Conservation (phyloP, 306 rosid genomes). For the Medicago arabica region DNA sequence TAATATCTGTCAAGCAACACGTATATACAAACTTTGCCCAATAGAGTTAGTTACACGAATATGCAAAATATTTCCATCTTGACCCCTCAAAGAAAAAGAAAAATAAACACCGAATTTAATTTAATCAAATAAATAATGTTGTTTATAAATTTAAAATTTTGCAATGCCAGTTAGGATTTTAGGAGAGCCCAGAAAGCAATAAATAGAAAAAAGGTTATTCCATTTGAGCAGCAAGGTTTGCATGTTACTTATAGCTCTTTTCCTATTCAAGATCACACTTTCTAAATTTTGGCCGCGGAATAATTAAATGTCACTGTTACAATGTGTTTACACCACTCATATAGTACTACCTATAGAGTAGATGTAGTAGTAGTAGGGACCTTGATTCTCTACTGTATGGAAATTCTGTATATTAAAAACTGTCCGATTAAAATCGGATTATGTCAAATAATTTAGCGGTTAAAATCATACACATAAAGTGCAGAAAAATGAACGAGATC, state of each 20-base stretch:
- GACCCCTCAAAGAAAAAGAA: background rate
- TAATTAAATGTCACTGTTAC: constrained; percentile 41
- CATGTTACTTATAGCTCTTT: constrained; percentile 74
- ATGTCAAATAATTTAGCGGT: too few species aligned
- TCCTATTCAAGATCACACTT: constrained; percentile 58
- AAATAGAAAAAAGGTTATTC: constrained; percentile 47
- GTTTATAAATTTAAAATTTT: background rate
- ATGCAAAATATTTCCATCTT: background rate
- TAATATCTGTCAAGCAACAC: background rate
- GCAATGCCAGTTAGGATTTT: background rate
- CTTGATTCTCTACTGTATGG: too few species aligned
- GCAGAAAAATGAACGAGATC: too few species aligned
- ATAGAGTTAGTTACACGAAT: constrained; percentile 1
- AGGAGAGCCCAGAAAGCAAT: constrained; percentile 40
- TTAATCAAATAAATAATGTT: background rate
- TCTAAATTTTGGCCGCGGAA: constrained; percentile 49
- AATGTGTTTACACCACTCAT: constrained; percentile 14
- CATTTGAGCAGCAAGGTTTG: constrained; percentile 64
- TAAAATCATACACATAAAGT: too few species aligned
- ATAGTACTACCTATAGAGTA: background rate
- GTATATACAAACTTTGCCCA: constrained; percentile 14
- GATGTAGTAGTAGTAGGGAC: background rate
- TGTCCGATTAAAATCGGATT: background rate
- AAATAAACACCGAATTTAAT: background rate
- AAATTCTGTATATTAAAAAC: too few species aligned